phyloP scores from a whole-genome alignment of 2,329 filamentous ascomycete genomes.

The Leptoxyphium fumago region DNA sequence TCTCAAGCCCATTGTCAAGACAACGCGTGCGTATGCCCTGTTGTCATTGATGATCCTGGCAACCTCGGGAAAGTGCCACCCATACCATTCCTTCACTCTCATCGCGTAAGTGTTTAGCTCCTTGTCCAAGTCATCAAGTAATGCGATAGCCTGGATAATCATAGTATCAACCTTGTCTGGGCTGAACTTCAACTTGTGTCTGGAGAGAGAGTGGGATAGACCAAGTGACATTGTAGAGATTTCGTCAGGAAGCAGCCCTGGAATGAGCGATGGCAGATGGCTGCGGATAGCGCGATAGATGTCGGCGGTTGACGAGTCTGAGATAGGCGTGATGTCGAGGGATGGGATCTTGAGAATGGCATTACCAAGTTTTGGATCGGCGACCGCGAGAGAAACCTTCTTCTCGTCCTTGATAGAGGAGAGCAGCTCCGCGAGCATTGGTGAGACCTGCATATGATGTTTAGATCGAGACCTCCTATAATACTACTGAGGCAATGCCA shows the following conservation, averaged over 20 bases:
- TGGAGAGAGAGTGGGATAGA: constrained; percentile 89
- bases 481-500: neutral
- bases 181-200: constrained; percentile 97
- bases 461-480: too few relatives aligned
- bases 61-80: constrained; percentile 98
- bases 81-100: constrained; percentile 99
- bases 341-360: constrained; percentile 85
- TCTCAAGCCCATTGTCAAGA: constrained; percentile 79
- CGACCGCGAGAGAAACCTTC: constrained; percentile 87
- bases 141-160: constrained; percentile 92
- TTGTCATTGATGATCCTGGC: constrained; percentile 97
- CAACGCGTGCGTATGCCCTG: constrained; percentile 77
- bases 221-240: constrained; percentile 90
- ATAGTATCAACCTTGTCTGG: constrained; percentile 98
- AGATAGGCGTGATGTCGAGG: constrained; percentile 70
- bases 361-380: constrained; percentile 74
- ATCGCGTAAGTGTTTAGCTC: constrained; percentile 98
- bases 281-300: constrained; percentile 90
- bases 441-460: constrained; percentile 45
- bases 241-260: constrained; percentile 70
- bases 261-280: constrained; percentile 78
- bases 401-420: constrained; percentile 92
- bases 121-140: constrained; percentile 94
- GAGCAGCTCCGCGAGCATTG: constrained; percentile 67
- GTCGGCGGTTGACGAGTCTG: constrained; percentile 69